Conservation (phyloP, 345 rosid genomes). For the Camelina sativa region DNA sequence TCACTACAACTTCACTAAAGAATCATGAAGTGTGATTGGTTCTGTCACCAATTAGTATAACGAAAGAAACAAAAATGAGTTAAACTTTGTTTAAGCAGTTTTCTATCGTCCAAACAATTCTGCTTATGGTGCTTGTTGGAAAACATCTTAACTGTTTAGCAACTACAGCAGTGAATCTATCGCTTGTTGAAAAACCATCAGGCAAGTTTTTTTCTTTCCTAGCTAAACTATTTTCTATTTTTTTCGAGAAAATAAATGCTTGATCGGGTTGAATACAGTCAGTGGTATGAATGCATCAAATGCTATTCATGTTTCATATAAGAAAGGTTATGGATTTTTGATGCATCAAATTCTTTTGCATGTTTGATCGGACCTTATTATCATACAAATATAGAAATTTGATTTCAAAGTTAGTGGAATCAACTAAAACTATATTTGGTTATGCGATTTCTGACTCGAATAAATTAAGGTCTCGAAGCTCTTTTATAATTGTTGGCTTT, state of each 20-base stretch:
- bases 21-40: slow-evolving; percentile 24
- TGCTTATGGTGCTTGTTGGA: not conserved
- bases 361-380: slow-evolving; percentile 15
- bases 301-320: too few species aligned
- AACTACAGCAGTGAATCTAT: not conserved
- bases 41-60: slow-evolving; percentile 17
- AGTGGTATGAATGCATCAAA: too few species aligned
- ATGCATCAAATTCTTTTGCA: too few species aligned
- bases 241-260: too few species aligned
- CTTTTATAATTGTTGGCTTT: slow-evolving; percentile 26
- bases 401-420: slow-evolving; percentile 31
- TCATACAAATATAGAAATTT: slow-evolving; percentile 16
- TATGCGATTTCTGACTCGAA: slow-evolving; percentile 22
- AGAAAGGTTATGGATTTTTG: too few species aligned
- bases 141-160: not conserved
- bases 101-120: not conserved
- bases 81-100: too few species aligned
- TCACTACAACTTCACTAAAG: not conserved
- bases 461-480: slow-evolving; percentile 25
- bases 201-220: too few species aligned
- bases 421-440: slow-evolving; percentile 21
- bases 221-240: too few species aligned
- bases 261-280: too few species aligned
- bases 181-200: not conserved
- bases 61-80: too few species aligned